Base-by-base conservation (phyloP, 192 early-diverging fungal genomes). In the Umbelopsis sp. region DNA sequence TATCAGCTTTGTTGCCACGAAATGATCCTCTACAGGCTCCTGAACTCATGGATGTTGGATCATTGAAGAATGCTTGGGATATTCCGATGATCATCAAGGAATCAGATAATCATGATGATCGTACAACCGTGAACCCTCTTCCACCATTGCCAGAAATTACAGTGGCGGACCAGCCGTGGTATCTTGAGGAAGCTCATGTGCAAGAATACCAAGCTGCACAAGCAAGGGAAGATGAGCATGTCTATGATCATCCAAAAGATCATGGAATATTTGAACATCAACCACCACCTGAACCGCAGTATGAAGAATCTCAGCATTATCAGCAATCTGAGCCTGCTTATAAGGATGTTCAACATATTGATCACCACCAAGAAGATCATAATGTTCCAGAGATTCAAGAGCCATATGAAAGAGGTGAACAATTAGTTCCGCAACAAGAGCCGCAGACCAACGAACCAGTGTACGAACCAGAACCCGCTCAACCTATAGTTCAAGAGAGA, bases 61-160 rank as follows among this genome's bases (percentile, higher is more conserved):
- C 56, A 0, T 17, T 62, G 31, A 29, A 62, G 31, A 77, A 77
- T 69, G 75, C 75, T 38, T 77, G 75, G 75, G 70, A 77, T 45
- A 66, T 38, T 21, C 16, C 54, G 10, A 25, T 4, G 17, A 43
- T 72, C n/a, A 43, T 71, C 29, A 47, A 76, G 2, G 53, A 62
- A 20, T 36, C 59, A 5, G 22, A 71, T 25, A 16, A 29, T 11
- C 12, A 62, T 17, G 62, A 77, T 21, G 36, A 77, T 3, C 65
- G 53, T 41, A 22, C 51, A 36, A 25, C 53, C 4, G 32, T 69
- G 0, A 31, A 72, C 21, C 70, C 75, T n/a, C 71, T 77, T 71
- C 75, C 75, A 20, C 75, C 75, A 3, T 26, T 77, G 2, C 38
- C 56, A 62, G 29, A 31, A 20, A 72, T 77, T 3, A 68, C 75